Base-by-base conservation (phyloP, 495 filamentous ascomycete species). In the Glonium stellatum region DNA sequence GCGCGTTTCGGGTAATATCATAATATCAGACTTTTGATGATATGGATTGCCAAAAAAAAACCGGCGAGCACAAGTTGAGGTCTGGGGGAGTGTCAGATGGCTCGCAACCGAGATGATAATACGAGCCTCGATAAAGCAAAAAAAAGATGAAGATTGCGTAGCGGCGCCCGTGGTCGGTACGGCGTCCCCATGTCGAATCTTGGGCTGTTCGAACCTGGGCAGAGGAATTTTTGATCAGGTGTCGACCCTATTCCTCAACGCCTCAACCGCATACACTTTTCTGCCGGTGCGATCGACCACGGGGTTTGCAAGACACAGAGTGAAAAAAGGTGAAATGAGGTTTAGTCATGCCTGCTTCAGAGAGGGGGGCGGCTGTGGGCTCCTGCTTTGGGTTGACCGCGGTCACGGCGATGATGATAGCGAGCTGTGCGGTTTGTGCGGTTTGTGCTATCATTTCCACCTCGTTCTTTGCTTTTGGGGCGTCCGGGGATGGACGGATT, bases 1-100 rank as follows among this genome's bases (percentile, higher is more conserved):
- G 35, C 25, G 35, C 22, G 55, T 59, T 55, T 55, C 61, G 61
- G 61, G 27, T 59, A 59, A 63, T 63, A 59, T 49, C 52, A 63
- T 59, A 59, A 63, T 63, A 59, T 49, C 52, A 63, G 36, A 51
- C 39, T 57, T 47, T 55, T n/a, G 42, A n/a, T 9, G 35, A 35
- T 41, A 57, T 44, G 34, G 44, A 10, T 36, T 11, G 4, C 53
- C 47, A 36, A 54, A 27, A 36, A 9, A 54, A 27, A 36, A 9
- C 31, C 31, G n/a, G 31, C n/a, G 18, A 23, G 9, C 11, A 48
- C 18, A 48, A n/a, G 8, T 19, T 48, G 44, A 48, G 1, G 44
- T 48, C 44, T 5, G 44, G 18, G 44, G 25, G 21, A 9, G 31
- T 4, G 39, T 18, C 39, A 15, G 39, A 44, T 4, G 18, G 48